Evolutionary conservation across 805 yeast genomes (phyloP), one percentile per base, ranked within the genome.

Genomic region (Metschnikowia vanudenii): DNA sequence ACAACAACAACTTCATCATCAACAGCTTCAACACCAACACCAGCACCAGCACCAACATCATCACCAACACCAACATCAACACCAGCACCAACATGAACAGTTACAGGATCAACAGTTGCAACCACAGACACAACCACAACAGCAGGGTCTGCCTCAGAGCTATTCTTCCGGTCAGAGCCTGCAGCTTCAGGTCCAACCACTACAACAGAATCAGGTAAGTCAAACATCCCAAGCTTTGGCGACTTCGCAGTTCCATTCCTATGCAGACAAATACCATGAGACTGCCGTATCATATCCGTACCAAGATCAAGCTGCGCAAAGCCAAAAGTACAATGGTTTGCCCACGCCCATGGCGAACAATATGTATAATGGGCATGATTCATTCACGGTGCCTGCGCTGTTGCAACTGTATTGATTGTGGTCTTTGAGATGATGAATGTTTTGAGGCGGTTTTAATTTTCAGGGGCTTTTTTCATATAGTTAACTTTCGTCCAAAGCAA

Each of bases 331-430:
- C 37, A 32, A 24, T 8, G 37, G 43, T 6, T 46, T 42, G 40
- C 45, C 50, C 4, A 26, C 40, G 11, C 50, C 46, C 11, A 19
- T 42, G 40, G 20, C 39, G 6, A 41, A 20, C 39, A 37, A 13
- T 10, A 26, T 33, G 14, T 41, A 41, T 26, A 41, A 26, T 18
- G 45, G 45, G n/a, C 45, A 37, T 24, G 49, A 46, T 22, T 11
- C 39, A 26, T 46, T 29, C 36, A 12, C 48, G 12, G 42, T 44
- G 30, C 51, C 48, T 4, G 20, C 48, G 20, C 51, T 49, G 50
- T 45, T 46, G 50, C 47, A 43, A 34, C 52, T 46, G 47, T 44
- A 45, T 44, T 43, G 39, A 45, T 8, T 36, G 12, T 9, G 7
- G 14, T 22, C n/a, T n/a, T 26, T n/a, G 36, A 4, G 6, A 12